Evolutionary conservation across 2,329 filamentous ascomycete genomes (phyloP).

Genomic region (Lecanicillium sp.): DNA sequence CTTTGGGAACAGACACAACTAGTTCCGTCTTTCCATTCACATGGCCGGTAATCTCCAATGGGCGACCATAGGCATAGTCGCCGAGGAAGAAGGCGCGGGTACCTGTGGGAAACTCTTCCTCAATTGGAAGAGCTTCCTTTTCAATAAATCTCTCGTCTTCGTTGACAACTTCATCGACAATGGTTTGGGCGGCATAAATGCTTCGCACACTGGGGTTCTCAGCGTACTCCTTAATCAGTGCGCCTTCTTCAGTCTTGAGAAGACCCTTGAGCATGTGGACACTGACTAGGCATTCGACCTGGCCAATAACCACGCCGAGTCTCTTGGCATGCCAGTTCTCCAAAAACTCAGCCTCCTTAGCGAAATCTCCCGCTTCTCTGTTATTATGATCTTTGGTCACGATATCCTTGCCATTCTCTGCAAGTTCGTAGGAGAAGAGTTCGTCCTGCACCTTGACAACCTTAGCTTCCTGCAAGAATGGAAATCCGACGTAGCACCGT

Average conservation of each 20-base stretch:
- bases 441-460: conserved; percentile 86
- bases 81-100: conserved; percentile 89
- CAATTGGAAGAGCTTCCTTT: conserved; percentile 75
- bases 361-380: conserved; percentile 73
- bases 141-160: conserved; percentile 92
- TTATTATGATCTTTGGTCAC: conserved; percentile 63
- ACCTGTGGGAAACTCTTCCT: conserved; percentile 81
- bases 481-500: conserved; percentile 85
- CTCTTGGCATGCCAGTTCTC: conserved; percentile 87
- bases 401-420: conserved; percentile 57
- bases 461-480: conserved; percentile 90
- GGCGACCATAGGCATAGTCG: conserved; percentile 85
- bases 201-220: conserved; percentile 78
- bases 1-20: conserved; percentile 64
- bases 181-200: conserved; percentile 82
- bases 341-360: conserved; percentile 74
- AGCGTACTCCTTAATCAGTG: conserved; percentile 87
- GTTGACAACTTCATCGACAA: conserved; percentile 85
- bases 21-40: conserved; percentile 68
- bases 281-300: conserved; percentile 81
- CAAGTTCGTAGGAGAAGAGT: conserved; percentile 77
- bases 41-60: conserved; percentile 75
- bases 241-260: conserved; percentile 81
- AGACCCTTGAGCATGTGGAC: conserved; percentile 93
- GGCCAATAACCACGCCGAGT: conserved; percentile 77